Evolutionary conservation across 768 basidiomycete species (phyloP).

Genomic region (Mycena capillaripes): DNA sequence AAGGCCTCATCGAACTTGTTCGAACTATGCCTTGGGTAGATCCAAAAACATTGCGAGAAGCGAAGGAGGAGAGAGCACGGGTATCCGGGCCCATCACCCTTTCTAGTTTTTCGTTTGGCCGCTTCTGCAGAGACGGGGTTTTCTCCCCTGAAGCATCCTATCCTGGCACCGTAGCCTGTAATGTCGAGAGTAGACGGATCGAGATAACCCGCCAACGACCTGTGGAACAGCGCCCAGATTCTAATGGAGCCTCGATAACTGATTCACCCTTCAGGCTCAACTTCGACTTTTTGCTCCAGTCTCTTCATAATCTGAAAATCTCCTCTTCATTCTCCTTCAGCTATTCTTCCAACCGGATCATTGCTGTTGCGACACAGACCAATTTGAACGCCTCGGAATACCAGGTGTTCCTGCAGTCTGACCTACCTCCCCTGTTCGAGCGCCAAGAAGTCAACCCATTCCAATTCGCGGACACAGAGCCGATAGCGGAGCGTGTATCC

Average conservation of each 20-base stretch:
- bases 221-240: not conserved
- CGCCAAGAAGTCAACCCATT: constrained; percentile 22
- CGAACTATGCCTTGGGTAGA: constrained; percentile 46
- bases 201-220: constrained; percentile 37
- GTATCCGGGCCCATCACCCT: constrained; percentile 42
- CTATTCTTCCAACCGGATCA: constrained; percentile 41
- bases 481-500: constrained; percentile 34
- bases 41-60: constrained; percentile 40
- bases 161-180: constrained; percentile 51
- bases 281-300: no score
- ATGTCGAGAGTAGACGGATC: constrained; percentile 48
- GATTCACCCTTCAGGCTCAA: not conserved
- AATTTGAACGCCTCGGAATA: constrained; percentile 20
- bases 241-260: not conserved
- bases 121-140: constrained; percentile 48
- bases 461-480: not conserved
- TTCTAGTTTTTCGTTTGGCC: constrained; percentile 49
- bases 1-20: constrained; percentile 40
- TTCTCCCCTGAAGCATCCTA: constrained; percentile 50
- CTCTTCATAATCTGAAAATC: not conserved
- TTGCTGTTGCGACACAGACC: constrained; percentile 36
- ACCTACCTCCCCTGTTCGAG: constrained; percentile 45
- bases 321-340: constrained; percentile 27
- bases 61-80: constrained; percentile 41
- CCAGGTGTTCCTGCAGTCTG: constrained; percentile 48